phyloP scores from a whole-genome alignment of 2,329 filamentous ascomycete genomes.

The Endoconidiophora polonica region DNA sequence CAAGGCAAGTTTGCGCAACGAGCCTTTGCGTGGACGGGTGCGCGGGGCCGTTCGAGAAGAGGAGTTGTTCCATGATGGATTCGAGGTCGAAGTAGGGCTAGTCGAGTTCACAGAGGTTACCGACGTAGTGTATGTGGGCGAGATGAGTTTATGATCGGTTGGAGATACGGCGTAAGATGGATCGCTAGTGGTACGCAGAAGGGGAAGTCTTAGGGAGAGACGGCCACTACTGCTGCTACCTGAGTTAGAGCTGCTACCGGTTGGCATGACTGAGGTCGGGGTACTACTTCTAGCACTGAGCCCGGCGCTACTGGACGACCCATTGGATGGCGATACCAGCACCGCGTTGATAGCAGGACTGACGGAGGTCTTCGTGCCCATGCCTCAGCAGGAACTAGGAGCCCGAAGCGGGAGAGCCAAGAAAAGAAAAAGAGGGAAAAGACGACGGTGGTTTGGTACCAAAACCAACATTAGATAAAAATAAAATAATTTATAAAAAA shows the following conservation, averaged over 20 bases:
- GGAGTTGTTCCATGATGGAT: conserved; percentile 2
- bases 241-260: not conserved
- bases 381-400: no score
- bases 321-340: no score
- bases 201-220: conserved; percentile 4
- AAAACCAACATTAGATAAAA: no score
- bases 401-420: no score
- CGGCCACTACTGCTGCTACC: not conserved
- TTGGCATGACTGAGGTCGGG: not conserved
- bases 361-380: no score
- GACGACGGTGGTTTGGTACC: no score
- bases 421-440: no score
- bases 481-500: no score
- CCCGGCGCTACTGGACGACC: no score
- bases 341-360: no score
- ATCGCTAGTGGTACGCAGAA: conserved; percentile 2
- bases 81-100: not conserved
- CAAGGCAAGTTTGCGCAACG: conserved; percentile 71
- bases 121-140: not conserved
- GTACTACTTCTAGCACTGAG: no score
- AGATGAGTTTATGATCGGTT: not conserved
- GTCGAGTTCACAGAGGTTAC: not conserved
- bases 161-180: not conserved
- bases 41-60: conserved; percentile 2
- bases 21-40: conserved; percentile 47